Evolutionary conservation across 805 yeast species (phyloP).

Genomic region (Naumovozyma castellii): DNA sequence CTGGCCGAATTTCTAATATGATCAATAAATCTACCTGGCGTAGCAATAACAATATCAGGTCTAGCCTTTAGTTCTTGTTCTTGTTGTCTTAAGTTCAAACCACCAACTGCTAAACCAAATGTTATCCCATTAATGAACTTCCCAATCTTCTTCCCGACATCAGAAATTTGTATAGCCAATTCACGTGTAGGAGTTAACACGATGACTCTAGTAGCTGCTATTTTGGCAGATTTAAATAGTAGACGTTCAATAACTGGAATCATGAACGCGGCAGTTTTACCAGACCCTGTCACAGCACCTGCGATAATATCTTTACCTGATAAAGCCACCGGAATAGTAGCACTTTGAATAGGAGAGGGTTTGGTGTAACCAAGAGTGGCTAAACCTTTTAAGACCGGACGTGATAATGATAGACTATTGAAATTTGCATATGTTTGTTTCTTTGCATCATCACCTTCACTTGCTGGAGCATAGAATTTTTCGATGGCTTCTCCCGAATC

Average conservation of each 20-base stretch:
- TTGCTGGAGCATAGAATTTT: conserved; percentile 56
- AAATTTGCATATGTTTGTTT: conserved; percentile 52
- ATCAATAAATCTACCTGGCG: conserved; percentile 98
- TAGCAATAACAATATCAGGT: conserved; percentile 94
- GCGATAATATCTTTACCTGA: conserved; percentile 95
- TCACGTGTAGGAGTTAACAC: conserved; percentile 96
- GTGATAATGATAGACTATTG: conserved; percentile 68
- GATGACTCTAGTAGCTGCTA: conserved; percentile 83
- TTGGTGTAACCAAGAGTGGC: conserved; percentile 70
- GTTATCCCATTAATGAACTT: conserved; percentile 64
- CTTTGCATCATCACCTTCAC: conserved; percentile 45
- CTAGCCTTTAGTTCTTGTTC: conserved; percentile 86
- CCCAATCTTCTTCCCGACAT: conserved; percentile 81
- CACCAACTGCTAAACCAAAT: conserved; percentile 98
- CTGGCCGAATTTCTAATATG: conserved; percentile 93
- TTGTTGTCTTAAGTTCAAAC: conserved; percentile 87
- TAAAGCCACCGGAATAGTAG: conserved; percentile 87
- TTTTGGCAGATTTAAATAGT: conserved; percentile 74
- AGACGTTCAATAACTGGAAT: conserved; percentile 91
- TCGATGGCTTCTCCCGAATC: conserved; percentile 72
- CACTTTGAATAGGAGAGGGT: conserved; percentile 91
- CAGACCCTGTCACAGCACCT: conserved; percentile 99
- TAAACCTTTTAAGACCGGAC: conserved; percentile 83
- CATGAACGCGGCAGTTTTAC: conserved; percentile 98
- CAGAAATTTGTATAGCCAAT: conserved; percentile 89